Conservation (phyloP, 495 filamentous ascomycete species). For the Immersiella caudata region DNA sequence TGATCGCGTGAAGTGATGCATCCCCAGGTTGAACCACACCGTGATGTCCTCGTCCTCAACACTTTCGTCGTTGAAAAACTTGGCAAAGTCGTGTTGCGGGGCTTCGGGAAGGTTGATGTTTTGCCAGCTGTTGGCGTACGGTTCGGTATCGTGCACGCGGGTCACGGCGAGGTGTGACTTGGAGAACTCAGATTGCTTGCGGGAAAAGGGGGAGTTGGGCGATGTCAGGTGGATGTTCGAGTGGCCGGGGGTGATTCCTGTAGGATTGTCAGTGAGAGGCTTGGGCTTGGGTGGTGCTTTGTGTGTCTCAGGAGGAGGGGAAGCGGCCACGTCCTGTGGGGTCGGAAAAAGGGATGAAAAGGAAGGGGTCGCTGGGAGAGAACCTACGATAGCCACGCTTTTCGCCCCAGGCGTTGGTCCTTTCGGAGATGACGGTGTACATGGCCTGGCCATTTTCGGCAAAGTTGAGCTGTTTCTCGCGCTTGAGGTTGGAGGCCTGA, state of each 20-base stretch:
- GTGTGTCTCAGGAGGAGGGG: too few relatives aligned
- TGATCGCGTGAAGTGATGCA: conserved; percentile 60
- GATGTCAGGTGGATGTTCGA: conserved; percentile 52
- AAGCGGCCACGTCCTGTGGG: too few relatives aligned
- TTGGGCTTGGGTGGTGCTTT: too few relatives aligned
- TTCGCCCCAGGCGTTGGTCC: conserved; percentile 55
- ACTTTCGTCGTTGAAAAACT: conserved; percentile 57
- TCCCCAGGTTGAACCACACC: conserved; percentile 57
- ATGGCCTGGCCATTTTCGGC: conserved; percentile 50
- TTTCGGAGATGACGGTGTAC: conserved; percentile 53
- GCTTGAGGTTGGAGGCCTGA: conserved; percentile 41
- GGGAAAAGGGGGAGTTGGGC: conserved; percentile 49
- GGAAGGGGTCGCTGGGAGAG: too few relatives aligned
- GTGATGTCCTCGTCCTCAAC: conserved; percentile 56
- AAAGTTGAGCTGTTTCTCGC: conserved; percentile 54
- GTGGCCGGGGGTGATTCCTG: conserved; percentile 44
- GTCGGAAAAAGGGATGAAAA: too few relatives aligned
- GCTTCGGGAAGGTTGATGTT: conserved; percentile 50
- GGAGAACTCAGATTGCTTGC: conserved; percentile 49
- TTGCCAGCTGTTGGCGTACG: conserved; percentile 49
- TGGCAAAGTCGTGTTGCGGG: conserved; percentile 57
- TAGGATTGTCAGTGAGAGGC: too few relatives aligned
- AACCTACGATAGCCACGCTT: conserved; percentile 52
- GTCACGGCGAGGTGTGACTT: conserved; percentile 54
- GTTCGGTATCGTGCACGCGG: conserved; percentile 57